A percentile compares a stretch with the other conserved stretches of the same genome.
phyloP scores from a whole-genome alignment of 345 rosid genomes.

The Citrus medica region DNA sequence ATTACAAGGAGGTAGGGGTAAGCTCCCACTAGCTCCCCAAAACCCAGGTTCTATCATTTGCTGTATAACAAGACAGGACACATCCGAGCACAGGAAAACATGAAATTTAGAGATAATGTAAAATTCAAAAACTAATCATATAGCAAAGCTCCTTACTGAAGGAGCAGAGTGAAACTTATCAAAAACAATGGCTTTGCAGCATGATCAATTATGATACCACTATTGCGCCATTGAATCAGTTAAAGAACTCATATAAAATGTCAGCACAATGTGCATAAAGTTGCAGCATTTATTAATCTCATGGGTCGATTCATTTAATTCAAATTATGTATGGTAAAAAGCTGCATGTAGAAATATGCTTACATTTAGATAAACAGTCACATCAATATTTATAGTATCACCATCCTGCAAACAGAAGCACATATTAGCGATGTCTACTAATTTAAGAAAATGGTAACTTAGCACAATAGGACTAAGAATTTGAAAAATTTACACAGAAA shows the following conservation, averaged over 20 bases:
- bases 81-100: neutral
- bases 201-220: neutral
- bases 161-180: neutral
- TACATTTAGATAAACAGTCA: constrained; percentile 83
- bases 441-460: neutral
- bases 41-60: neutral
- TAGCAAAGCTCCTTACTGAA: neutral
- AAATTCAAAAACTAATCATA: neutral
- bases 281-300: neutral
- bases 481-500: constrained; percentile 7
- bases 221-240: neutral
- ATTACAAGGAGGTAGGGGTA: neutral
- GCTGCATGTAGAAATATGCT: constrained; percentile 20
- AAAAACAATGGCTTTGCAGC: neutral
- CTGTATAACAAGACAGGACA: neutral
- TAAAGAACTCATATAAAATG: neutral
- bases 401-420: constrained; percentile 66
- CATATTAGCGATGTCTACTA: neutral
- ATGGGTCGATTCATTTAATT: neutral
- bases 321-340: constrained; percentile 2
- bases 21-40: neutral
- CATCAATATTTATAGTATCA: constrained; percentile 90
- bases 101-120: neutral
- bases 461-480: neutral
- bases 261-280: neutral